Base-by-base conservation (phyloP, 495 filamentous ascomycete species). In the Penicillium macrosclerotiorum region DNA sequence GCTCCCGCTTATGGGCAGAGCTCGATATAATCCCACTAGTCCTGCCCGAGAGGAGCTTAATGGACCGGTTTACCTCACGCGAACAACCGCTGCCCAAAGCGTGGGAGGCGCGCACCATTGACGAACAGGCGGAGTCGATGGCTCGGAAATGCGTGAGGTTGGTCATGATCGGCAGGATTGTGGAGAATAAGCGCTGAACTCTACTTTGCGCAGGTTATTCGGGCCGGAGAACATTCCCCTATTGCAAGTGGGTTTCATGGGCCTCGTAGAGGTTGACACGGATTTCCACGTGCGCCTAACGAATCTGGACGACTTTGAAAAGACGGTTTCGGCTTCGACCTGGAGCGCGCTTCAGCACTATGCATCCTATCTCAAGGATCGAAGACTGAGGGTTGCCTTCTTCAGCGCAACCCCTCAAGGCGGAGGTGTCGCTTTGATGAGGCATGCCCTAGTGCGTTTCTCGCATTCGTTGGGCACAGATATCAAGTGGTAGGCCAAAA, bases 51-150 rank as follows among this genome's bases (percentile, higher is more conserved):
- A 50, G 47, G 8, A 55, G 40, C 9, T 40, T 57, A 35, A 23
- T 42, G 7, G 62, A 68, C 2, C 43, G 61, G 1, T 53, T 48
- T 35, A 57, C 37, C 2, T 47, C 25, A 32, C 45, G 14, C 26
- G 45, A 19, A 18, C 52, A 13, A 33, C 25, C 26, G 34, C 33
- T 5, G 31, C 11, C 16, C 27, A 20, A 0, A 24, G 47, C 58
- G 12, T 77, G 77, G 75, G 69, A 78, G 27, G 60, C 65, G 5
- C 81, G 79, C 51, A 64, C 75, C 27, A 76, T 89, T 9, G 89
- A 91, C 49, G 89, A 95, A 57, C 85, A 92, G 63, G 88, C 89
- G 2, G 89, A 95, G 56, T 87, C 87, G 0, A 88, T 92, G 80
- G 84, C 82, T 3, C 76, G 89, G 22, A 92, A 91, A 71, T 89